Evolutionary conservation across 176 grass and related monocot species (phyloP).

Genomic region (Tillandsia leiboldiana): DNA sequence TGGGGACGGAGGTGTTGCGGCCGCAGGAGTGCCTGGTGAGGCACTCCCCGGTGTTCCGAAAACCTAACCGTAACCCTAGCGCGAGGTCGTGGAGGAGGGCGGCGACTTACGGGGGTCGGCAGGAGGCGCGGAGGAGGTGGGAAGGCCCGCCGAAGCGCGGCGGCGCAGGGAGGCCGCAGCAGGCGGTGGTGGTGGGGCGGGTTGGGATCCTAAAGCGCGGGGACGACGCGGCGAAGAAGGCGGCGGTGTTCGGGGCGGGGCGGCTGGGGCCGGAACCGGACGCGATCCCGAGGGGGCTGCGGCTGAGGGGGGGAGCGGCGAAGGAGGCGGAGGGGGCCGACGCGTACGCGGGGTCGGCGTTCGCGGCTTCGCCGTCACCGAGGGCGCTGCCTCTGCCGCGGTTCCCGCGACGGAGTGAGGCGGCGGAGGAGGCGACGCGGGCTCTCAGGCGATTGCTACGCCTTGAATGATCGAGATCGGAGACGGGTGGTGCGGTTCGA

Average conservation of each 20-base stretch:
- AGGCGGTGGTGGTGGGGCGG: neutral
- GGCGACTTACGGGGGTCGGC: neutral
- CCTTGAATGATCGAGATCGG: neutral
- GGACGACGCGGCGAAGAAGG: neutral
- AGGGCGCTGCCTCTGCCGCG: slow-evolving; percentile 20
- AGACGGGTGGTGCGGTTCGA: neutral
- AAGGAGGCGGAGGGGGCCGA: neutral
- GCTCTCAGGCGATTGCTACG: slow-evolving; percentile 21
- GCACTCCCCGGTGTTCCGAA: neutral
- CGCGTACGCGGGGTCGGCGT: slow-evolving; percentile 20
- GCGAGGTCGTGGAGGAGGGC: neutral
- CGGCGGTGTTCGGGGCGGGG: neutral
- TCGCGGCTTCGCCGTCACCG: slow-evolving; percentile 14
- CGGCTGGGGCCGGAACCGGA: neutral
- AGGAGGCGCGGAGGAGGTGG: neutral
- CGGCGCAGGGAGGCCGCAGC: neutral
- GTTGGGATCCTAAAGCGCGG: neutral
- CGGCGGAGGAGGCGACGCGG: neutral
- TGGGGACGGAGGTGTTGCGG: neutral
- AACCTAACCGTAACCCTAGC: neutral
- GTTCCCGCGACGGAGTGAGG: slow-evolving; percentile 2
- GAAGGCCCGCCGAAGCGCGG: neutral
- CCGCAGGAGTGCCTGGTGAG: neutral
- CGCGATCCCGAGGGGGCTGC: neutral
- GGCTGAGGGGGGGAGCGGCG: neutral